Conservation (phyloP, 345 rosid species). For the Gossypioides kirkii region DNA sequence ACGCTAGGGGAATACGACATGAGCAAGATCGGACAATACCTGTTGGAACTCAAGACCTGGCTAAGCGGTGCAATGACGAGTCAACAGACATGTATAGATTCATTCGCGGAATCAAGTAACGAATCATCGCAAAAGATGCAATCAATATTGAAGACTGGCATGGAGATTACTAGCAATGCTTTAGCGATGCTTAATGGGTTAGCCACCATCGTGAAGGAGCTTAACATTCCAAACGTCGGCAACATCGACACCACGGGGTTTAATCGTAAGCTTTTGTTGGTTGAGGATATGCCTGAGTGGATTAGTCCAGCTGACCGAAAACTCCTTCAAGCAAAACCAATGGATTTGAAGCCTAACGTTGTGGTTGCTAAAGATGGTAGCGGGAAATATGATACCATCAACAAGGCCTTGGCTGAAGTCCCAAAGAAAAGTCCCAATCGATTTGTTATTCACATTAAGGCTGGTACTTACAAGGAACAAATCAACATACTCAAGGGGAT, state of each 20-base stretch:
- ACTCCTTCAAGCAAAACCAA: slow-evolving; percentile 24
- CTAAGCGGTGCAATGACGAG: background rate
- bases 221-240: slow-evolving; percentile 19
- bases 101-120: background rate
- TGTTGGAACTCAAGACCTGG: background rate
- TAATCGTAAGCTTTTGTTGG: slow-evolving; percentile 29
- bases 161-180: slow-evolving; percentile 44
- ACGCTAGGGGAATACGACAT: background rate
- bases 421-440: slow-evolving; percentile 30
- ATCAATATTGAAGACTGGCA: background rate
- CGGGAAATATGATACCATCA: slow-evolving; percentile 54
- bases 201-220: slow-evolving; percentile 23
- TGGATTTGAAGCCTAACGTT: slow-evolving; percentile 27
- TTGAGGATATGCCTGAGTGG: slow-evolving; percentile 45
- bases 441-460: slow-evolving; percentile 61
- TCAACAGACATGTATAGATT: background rate
- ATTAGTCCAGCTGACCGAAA: slow-evolving; percentile 24
- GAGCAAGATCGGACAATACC: background rate
- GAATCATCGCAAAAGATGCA: background rate
- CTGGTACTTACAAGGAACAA: slow-evolving; percentile 57
- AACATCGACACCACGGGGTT: background rate
- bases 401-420: slow-evolving; percentile 40
- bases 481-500: slow-evolving; percentile 29
- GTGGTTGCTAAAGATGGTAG: slow-evolving; percentile 17
- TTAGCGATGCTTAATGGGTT: slow-evolving; percentile 57